These are phyloP conservation scores for Capsicum baccatum DNA, from an alignment of 257 asterid genomes.

Conservation along the genomic window DNA sequence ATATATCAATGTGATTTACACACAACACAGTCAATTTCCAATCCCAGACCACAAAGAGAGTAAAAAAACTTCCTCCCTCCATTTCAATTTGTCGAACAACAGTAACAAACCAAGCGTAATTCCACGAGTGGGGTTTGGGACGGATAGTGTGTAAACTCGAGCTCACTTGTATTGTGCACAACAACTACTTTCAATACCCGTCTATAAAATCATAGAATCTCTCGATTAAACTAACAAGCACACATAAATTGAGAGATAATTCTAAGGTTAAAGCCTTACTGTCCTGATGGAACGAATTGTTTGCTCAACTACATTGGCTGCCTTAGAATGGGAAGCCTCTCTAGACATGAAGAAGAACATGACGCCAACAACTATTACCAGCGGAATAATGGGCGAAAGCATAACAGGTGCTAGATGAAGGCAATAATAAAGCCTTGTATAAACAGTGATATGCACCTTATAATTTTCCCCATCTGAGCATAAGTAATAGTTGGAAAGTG, in stretches of 20 bases:
- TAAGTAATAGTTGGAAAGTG: too few species aligned
- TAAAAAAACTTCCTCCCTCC: too few species aligned
- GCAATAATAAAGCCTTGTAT: slow-evolving; percentile 25
- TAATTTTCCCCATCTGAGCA: slow-evolving; percentile 37
- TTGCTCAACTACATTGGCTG: slow-evolving; percentile 64
- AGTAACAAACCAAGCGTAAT: too few species aligned
- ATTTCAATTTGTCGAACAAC: too few species aligned
- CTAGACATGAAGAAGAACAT: neutral
- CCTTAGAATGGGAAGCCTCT: slow-evolving; percentile 46
- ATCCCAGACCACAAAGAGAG: too few species aligned
- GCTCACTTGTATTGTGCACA: too few species aligned
- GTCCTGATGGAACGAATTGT: slow-evolving; percentile 67
- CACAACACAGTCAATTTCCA: neutral
- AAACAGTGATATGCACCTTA: slow-evolving; percentile 30
- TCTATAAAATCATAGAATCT: too few species aligned
- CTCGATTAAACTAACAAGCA: too few species aligned
- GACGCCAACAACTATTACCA: neutral
- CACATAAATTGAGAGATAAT: neutral
- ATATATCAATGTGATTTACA: neutral
- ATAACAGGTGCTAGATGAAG: slow-evolving; percentile 38
- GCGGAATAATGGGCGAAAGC: too few species aligned
- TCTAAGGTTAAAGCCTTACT: slow-evolving; percentile 37
- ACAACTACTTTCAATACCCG: too few species aligned
- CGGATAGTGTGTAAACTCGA: too few species aligned
- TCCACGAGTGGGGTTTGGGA: too few species aligned